These are phyloP conservation scores for Phalaenopsis equestris DNA, from an alignment of 106 monocot species.

Conservation along the genomic window DNA sequence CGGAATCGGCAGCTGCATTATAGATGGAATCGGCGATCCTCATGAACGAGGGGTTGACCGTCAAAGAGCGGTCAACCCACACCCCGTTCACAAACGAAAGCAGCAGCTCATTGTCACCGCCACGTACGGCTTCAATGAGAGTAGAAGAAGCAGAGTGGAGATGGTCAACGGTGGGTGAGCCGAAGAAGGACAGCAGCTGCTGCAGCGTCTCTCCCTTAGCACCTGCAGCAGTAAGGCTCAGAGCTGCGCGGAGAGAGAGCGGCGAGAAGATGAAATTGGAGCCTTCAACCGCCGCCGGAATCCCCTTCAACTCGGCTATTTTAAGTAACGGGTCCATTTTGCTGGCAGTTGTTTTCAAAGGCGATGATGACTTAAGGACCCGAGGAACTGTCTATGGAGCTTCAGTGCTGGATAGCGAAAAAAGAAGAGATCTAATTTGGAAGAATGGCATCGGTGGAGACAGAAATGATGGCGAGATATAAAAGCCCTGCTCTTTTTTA, in stretches of 20 bases:
- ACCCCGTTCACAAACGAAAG: not conserved
- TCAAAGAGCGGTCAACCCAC: not conserved
- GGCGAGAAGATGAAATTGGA: slow-evolving; percentile 39
- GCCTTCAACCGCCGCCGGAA: not conserved
- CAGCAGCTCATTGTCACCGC: not conserved
- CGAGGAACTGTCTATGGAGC: no score
- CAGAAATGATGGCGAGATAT: no score
- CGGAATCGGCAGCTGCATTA: slow-evolving; percentile 8
- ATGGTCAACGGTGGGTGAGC: not conserved
- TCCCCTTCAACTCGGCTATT: not conserved
- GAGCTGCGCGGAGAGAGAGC: slow-evolving; percentile 21
- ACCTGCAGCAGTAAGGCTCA: slow-evolving; percentile 18
- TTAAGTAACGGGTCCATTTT: not conserved
- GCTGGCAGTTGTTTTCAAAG: no score
- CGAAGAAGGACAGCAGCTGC: slow-evolving; percentile 24
- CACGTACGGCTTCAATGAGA: not conserved
- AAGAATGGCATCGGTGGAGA: no score
- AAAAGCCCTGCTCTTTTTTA: no score
- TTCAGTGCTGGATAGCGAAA: no score
- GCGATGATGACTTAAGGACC: no score
- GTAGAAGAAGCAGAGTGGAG: not conserved
- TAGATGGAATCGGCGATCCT: slow-evolving; percentile 6
- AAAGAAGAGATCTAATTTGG: no score
- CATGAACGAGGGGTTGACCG: not conserved
- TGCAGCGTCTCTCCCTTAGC: slow-evolving; percentile 17